phyloP scores from a whole-genome alignment of 306 rosid genomes.

The Astragalus glycyphyllos region DNA sequence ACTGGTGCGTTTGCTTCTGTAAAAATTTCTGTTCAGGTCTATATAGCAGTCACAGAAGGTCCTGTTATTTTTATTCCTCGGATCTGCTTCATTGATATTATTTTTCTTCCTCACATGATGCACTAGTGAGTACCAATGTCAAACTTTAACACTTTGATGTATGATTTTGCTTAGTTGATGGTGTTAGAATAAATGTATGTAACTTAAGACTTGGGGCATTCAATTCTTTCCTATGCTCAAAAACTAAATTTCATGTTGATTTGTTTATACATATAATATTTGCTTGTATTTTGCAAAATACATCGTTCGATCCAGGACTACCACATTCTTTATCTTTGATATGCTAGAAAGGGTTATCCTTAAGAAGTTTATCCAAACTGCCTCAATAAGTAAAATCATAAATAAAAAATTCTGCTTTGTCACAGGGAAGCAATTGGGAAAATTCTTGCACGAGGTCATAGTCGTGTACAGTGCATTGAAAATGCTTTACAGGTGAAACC shows the following conservation, averaged over 20 bases:
- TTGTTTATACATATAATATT: slow-evolving; percentile 1
- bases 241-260: background rate
- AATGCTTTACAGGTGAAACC: slow-evolving; percentile 85
- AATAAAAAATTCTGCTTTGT: slow-evolving; percentile 26
- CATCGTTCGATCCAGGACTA: background rate
- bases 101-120: background rate
- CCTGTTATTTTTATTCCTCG: slow-evolving; percentile 25
- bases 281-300: background rate
- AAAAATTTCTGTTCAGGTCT: slow-evolving; percentile 34
- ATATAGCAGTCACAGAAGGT: slow-evolving; percentile 22
- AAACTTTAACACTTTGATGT: background rate
- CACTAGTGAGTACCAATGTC: slow-evolving; percentile 2
- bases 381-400: slow-evolving; percentile 34
- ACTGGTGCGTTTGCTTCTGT: slow-evolving; percentile 66
- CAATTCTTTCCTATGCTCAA: background rate
- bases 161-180: background rate
- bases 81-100: background rate
- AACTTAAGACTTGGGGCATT: background rate
- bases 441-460: slow-evolving; percentile 95
- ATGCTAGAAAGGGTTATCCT: background rate
- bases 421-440: slow-evolving; percentile 97
- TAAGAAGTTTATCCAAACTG: too few species aligned
- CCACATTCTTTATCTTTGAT: slow-evolving; percentile 3
- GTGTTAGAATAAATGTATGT: background rate
- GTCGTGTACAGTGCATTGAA: slow-evolving; percentile 92